A percentile compares a stretch with the other conserved stretches of the same genome.
Conservation (phyloP, 352 stramenopile genomes). For the Phytophthora chlamydospora region DNA sequence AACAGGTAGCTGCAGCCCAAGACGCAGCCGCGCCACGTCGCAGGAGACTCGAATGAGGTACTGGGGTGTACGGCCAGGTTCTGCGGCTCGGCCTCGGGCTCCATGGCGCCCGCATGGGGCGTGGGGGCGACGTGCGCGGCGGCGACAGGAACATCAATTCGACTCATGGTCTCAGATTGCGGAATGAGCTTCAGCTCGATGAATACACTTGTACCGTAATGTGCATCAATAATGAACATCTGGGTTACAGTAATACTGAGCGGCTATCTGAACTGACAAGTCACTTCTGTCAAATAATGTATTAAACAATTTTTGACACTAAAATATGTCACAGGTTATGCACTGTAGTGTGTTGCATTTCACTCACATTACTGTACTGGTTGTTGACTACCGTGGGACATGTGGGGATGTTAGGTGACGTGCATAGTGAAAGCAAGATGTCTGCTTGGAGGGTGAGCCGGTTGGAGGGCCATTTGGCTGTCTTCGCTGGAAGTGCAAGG, state of each 20-base stretch:
- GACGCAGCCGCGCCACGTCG: constrained; percentile 49
- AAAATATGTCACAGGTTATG: too few species aligned
- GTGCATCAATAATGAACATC: too few species aligned
- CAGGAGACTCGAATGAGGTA: constrained; percentile 48
- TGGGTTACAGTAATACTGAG: too few species aligned
- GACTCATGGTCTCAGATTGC: constrained; percentile 22
- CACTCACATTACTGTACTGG: too few species aligned
- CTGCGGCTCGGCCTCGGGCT: constrained; percentile 33
- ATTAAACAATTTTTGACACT: too few species aligned
- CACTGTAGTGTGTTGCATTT: too few species aligned
- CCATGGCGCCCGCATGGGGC: constrained; percentile 3
- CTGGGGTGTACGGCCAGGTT: constrained; percentile 51
- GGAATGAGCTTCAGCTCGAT: background rate
- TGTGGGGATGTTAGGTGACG: constrained; percentile 3
- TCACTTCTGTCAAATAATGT: too few species aligned
- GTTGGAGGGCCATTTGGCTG: too few species aligned
- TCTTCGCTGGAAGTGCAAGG: too few species aligned
- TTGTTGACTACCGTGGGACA: too few species aligned
- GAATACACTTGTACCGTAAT: background rate
- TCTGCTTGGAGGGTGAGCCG: constrained; percentile 5
- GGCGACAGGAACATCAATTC: background rate
- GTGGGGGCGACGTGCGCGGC: background rate
- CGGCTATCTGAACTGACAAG: too few species aligned
- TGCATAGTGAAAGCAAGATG: background rate
- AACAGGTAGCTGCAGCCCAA: constrained; percentile 53